Percentiles rank a stretch among this genome's conserved stretches.
Conservation (phyloP, 352 stramenopile species). For the Aphanomyces stellatus region DNA sequence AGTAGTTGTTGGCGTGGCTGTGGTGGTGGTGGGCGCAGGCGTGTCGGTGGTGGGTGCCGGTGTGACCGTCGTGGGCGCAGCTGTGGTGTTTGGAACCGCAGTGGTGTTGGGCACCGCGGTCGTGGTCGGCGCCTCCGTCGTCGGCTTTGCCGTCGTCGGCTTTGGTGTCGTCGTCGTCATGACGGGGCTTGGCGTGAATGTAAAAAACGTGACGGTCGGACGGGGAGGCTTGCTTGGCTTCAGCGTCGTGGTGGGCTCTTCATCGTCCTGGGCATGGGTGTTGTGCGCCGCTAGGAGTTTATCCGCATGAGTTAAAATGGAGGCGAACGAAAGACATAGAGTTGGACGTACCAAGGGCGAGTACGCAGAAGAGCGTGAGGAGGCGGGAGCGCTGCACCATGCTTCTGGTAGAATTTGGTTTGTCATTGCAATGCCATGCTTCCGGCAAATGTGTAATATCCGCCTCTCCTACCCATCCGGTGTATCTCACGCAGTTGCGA, state of each 20-base stretch:
- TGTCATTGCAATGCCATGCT: background rate
- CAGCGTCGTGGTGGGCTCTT: background rate
- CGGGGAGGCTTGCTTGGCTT: no score
- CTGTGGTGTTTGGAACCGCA: background rate
- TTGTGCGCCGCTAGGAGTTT: background rate
- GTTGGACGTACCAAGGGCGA: background rate
- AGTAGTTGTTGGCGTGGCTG: background rate
- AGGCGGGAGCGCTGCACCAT: conserved; percentile 4
- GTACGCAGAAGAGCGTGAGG: conserved; percentile 2
- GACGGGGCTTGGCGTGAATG: no score
- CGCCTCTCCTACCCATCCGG: background rate
- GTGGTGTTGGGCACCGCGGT: background rate
- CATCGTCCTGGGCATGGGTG: background rate
- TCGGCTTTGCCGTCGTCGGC: background rate
- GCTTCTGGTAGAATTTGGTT: conserved; percentile 6
- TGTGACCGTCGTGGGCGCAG: background rate
- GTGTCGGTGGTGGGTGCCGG: background rate
- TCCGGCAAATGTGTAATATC: background rate
- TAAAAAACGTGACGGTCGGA: no score
- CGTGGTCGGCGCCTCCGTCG: background rate
- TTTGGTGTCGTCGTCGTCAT: conserved; percentile 1
- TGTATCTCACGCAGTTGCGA: background rate
- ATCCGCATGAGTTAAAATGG: no score
- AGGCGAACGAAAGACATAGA: no score
- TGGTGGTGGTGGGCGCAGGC: background rate